Evolutionary conservation across 768 basidiomycete species (phyloP), one percentile per base, ranked within the genome.

Genomic region (Leccinum uliginosum): DNA sequence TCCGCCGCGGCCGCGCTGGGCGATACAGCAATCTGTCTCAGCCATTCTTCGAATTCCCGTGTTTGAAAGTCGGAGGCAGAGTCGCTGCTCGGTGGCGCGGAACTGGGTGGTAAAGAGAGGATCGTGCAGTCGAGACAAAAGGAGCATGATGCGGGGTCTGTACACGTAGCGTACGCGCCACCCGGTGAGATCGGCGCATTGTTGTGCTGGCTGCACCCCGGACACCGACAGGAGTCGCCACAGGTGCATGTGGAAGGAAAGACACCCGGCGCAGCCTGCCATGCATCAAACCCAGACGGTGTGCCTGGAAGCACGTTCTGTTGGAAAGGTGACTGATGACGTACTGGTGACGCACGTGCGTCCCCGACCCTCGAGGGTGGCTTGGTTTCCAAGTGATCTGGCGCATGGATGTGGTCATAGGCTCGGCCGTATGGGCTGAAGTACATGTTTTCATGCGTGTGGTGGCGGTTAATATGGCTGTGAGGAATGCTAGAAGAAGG

Each of bases 361-460:
- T 67, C 71, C 11, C 56, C 58, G 3, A 24, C 44, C 50, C 57
- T 58, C 43, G 51, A 35, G 5, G 11, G n/a, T 1, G 59, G 53
- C 15, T 67, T 71, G 19, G 61, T 45, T 46, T 73, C 71, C 46
- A 62, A 59, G 35, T 72, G 68, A 44, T 77, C 76, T 15, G 67
- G 54, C 11, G 73, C 68, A 58, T 80, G 77, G n/a, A 70, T 58
- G 4, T 76, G 71, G 51, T 82, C 87, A 60, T 87, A 83, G 15
- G 85, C 85, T 23, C 86, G 80, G 17, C 81, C 81, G 55, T 90
- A 91, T 0, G 89, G 89, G 53, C 83, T 85, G 66, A 76, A 88
- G 45, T 75, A 72, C 56, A 76, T 72, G 57, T 74, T 74, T 53
- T 84, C 82, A 65, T 81, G 80, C 17, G 61, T 65, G 59, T 84